Evolutionary conservation across 2,329 filamentous ascomycete species (phyloP), one percentile per base, ranked within the genome.

Genomic region (Arthrobotrys musiformis): DNA sequence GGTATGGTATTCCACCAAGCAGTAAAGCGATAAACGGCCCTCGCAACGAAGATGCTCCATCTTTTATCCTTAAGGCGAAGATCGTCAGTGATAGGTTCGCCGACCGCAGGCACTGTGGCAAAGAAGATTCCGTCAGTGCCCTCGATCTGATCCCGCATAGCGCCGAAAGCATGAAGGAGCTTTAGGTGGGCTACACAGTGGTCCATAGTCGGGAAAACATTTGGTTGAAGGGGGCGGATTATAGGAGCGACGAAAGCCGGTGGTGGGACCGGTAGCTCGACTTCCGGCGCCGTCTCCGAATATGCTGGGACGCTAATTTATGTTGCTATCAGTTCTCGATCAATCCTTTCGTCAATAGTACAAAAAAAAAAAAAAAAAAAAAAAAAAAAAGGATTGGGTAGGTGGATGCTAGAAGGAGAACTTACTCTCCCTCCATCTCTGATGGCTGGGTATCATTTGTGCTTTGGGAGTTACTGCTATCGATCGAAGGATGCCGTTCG

Each of bases 11-110:
- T 58, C 52, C 64, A 66, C 74, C 74, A 78, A 37, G 70, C 62
- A 24, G 61, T 46, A 48, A 78, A 78, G 15, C 74, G 74, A 28
- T 78, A 78, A 7, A 78, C 74, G 1, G 74, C 74, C 13, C 68
- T 35, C 3, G 74, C 68, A 22, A 78, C 74, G 17, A 72, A 78
- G 28, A 78, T 73, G 24, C 68, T 69, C 74, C 74, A 78, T 35
- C 74, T 46, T 56, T 78, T 78, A n/a, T 78, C 74, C 28, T 78
- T 78, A 8, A 73, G 73, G 17, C 66, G 26, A 9, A 77, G 66
- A 3, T 77, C 74, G 28, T 73, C 74, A 9, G 61, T 64, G 24
- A 73, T 30, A 11, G 74, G 61, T 6, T 73, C 48, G 40, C 69
- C 74, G 13, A 68, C 62, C 11, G 44, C 68, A 5, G 68, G 67